Evolutionary conservation across 495 filamentous ascomycete genomes (phyloP), one percentile per base, ranked within the genome.

Genomic region (Podospora pseudoanserina): DNA sequence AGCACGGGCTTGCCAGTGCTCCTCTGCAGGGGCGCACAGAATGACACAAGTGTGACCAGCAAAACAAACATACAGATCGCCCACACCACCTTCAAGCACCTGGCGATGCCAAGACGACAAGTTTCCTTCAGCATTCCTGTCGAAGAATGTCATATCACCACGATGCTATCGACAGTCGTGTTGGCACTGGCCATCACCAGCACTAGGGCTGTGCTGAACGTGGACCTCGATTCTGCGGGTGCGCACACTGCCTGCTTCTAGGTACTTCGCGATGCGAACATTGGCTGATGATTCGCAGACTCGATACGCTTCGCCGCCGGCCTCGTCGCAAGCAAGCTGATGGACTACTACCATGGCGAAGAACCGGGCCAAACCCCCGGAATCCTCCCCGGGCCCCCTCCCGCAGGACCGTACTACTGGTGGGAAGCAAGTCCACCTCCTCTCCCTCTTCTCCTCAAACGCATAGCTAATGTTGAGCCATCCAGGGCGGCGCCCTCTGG

Each of bases 321-420:
- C 30, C 82, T 78, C 11, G 82, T 90, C 64, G 88, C 89, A 23
- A 77, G 81, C 66, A 85, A 86, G 67, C 84, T 91, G 79, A 85
- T 91, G 75, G 79, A 76, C 66, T 86, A 85, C 75, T 92, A 92
- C 75, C 80, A 87, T 67, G 85, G 85, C 64, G 84, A 87, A 67
- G 75, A 86, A 60, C 80, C 84, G 4, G 88, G 87, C 49, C 79
- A 84, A 39, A 87, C 84, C 1, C 87, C 87, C 6, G 90, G 90
- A 56, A 85, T 91, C 56, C 79, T 92, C 27, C 83, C 84, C 20
- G 81, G 79, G 0, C 83, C 82, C 27, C 84, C 83, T 16, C 80
- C 82, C 0, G 76, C 67, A 3, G 81, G 81, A 26, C 60, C 59
- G 6, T 83, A 83, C 70, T 83, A 83, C 76, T 93, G 90, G 90